phyloP scores from a whole-genome alignment of 768 basidiomycete genomes.

The Butyriboletus loyo region DNA sequence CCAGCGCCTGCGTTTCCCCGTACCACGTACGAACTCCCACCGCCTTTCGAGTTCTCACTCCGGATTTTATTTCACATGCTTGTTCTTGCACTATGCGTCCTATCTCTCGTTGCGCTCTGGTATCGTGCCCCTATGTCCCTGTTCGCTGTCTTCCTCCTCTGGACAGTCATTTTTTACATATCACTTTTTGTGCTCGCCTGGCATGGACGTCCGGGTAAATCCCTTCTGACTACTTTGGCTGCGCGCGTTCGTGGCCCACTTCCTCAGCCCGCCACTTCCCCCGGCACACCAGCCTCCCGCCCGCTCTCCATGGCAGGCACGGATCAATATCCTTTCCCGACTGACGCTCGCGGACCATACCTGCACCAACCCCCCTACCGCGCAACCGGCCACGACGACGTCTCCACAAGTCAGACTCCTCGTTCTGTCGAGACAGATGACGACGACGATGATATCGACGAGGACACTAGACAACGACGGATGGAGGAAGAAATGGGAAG shows the following conservation, averaged over 20 bases:
- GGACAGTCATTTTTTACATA: conserved; percentile 57
- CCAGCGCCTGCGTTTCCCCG: conserved; percentile 25
- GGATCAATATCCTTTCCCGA: conserved; percentile 45
- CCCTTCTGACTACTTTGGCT: conserved; percentile 51
- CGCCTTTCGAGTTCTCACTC: conserved; percentile 36
- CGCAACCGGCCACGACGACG: conserved; percentile 42
- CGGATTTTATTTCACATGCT: conserved; percentile 56
- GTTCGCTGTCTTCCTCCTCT: conserved; percentile 65
- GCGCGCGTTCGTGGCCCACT: conserved; percentile 40
- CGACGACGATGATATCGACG: conserved; percentile 70
- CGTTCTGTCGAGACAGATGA: conserved; percentile 55
- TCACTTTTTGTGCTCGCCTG: conserved; percentile 53
- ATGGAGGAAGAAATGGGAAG: conserved; percentile 83
- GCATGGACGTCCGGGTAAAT: conserved; percentile 54
- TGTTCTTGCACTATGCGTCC: conserved; percentile 54
- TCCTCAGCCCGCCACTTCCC: conserved; percentile 31
- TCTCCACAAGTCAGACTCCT: conserved; percentile 38
- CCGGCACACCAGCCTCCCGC: conserved; percentile 37
- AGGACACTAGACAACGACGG: conserved; percentile 65
- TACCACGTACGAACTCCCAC: conserved; percentile 32
- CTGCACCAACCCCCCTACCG: conserved; percentile 64
- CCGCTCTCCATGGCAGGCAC: conserved; percentile 40
- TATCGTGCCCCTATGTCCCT: conserved; percentile 47
- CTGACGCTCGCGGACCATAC: conserved; percentile 57
- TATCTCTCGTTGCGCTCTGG: conserved; percentile 62